Evolutionary conservation across 2,329 filamentous ascomycete species (phyloP).

Genomic region (Nothophoma quercina): DNA sequence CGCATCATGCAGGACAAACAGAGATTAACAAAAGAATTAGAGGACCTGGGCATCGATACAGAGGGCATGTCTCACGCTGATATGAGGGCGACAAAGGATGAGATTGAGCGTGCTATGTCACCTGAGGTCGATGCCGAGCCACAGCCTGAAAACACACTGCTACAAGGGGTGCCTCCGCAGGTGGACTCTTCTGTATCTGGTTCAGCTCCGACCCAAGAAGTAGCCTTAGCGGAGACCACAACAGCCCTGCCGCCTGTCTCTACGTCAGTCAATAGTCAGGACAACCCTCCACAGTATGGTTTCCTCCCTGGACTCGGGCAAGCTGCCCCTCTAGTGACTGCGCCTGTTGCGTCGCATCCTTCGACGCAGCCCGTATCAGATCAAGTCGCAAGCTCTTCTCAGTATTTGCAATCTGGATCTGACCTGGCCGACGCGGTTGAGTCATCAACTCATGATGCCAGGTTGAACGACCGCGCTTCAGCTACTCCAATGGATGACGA

Average conservation of each 20-base stretch:
- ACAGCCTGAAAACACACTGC: background rate
- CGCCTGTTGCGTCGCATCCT: background rate
- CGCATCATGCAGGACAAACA: slow-evolving; percentile 52
- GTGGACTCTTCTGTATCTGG: background rate
- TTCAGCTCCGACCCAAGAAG: background rate
- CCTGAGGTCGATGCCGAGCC: slow-evolving; percentile 10
- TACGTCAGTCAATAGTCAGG: background rate
- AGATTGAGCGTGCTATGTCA: slow-evolving; percentile 42
- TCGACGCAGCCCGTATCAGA: background rate
- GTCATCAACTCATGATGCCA: background rate
- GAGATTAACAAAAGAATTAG: slow-evolving; percentile 58
- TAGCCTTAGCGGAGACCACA: background rate
- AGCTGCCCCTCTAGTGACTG: background rate
- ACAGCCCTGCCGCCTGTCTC: background rate
- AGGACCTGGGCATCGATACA: slow-evolving; percentile 57
- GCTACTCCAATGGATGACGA: slow-evolving; percentile 39
- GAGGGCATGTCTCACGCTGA: slow-evolving; percentile 56
- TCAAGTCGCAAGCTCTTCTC: background rate
- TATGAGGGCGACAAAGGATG: slow-evolving; percentile 53
- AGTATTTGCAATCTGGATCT: background rate
- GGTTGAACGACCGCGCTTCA: slow-evolving; percentile 14
- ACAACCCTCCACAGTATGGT: background rate
- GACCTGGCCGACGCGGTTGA: background rate
- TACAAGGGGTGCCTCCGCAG: background rate
- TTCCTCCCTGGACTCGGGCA: slow-evolving; percentile 28